Percentiles rank a stretch among this genome's conserved stretches.
phyloP scores from a whole-genome alignment of 1,284 basidiomycete species.

The Apiotrichum laibachii region DNA sequence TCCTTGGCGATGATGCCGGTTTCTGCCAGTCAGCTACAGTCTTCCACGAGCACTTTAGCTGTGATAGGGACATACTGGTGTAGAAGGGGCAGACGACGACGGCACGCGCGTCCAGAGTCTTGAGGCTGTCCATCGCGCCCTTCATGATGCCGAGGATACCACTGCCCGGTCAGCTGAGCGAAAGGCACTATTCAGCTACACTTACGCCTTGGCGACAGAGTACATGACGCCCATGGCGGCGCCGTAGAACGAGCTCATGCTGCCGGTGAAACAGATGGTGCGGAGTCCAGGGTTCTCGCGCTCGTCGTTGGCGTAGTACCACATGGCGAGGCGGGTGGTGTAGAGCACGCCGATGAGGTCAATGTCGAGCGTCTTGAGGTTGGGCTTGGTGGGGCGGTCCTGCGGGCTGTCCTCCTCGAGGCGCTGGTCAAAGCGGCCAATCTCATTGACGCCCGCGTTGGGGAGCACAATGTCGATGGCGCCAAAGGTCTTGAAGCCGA shows the following conservation, averaged over 20 bases:
- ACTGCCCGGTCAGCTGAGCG: slow-evolving; percentile 2
- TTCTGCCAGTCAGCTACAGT: not conserved
- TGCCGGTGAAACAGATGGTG: not conserved
- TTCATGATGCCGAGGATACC: slow-evolving; percentile 5
- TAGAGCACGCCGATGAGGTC: slow-evolving; percentile 9
- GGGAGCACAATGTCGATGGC: slow-evolving; percentile 11
- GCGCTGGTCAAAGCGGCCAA: slow-evolving; percentile 15
- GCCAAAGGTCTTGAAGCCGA: slow-evolving; percentile 6
- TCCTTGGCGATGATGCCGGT: slow-evolving; percentile 4
- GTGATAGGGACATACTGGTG: not conserved
- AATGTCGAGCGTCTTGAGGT: slow-evolving; percentile 6
- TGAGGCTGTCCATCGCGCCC: not conserved
- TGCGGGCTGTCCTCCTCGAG: slow-evolving; percentile 1
- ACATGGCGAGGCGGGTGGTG: slow-evolving; percentile 6
- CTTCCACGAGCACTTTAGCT: not conserved
- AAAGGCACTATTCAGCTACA: not conserved
- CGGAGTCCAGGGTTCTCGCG: not conserved
- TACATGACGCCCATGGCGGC: slow-evolving; percentile 1
- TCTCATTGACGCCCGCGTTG: slow-evolving; percentile 7
- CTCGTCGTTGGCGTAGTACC: slow-evolving; percentile 6
- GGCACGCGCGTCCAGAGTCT: not conserved
- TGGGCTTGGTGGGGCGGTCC: not conserved
- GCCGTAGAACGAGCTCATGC: slow-evolving; percentile 5
- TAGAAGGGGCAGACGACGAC: slow-evolving; percentile 5
- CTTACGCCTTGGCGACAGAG: slow-evolving; percentile 6